These are phyloP conservation scores for Pharus latifolius DNA, from an alignment of 176 grass and related monocot species.

Conservation along the genomic window DNA sequence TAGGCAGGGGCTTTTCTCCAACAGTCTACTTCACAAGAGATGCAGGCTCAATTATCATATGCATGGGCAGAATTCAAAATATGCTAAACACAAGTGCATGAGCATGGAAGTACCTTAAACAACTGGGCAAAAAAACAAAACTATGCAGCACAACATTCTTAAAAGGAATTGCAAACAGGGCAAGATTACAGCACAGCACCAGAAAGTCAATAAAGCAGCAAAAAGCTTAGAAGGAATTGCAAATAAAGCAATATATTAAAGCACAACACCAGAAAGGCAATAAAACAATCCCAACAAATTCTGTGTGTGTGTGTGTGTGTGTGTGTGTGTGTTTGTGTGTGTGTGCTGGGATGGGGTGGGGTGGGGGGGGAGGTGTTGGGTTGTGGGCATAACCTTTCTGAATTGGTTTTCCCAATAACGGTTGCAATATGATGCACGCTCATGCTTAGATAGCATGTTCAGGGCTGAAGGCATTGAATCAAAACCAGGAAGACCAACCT, in stretches of 20 bases:
- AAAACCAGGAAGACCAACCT: slow-evolving; percentile 99
- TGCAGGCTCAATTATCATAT: too few relatives aligned
- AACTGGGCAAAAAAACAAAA: neutral
- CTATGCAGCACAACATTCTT: neutral
- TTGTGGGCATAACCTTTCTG: slow-evolving; percentile 98
- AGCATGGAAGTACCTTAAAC: neutral
- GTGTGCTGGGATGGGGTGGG: neutral
- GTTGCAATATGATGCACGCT: slow-evolving; percentile 96
- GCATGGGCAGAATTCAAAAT: too few relatives aligned
- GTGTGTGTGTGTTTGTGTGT: too few relatives aligned
- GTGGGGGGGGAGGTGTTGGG: neutral
- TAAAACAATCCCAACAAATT: too few relatives aligned
- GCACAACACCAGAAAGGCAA: neutral
- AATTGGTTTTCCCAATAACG: slow-evolving; percentile 98
- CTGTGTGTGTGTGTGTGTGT: too few relatives aligned
- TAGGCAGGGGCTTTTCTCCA: neutral
- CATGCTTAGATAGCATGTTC: slow-evolving; percentile 85
- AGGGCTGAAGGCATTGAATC: slow-evolving; percentile 97
- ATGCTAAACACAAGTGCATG: neutral
- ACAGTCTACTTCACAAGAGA: neutral
- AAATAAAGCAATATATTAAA: neutral
- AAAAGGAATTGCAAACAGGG: neutral
- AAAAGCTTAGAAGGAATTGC: neutral
- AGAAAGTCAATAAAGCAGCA: slow-evolving; percentile 5
- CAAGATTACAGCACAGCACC: slow-evolving; percentile 7